phyloP scores from a whole-genome alignment of 176 grass and related monocot genomes.

The Rhynchospora tenuis region DNA sequence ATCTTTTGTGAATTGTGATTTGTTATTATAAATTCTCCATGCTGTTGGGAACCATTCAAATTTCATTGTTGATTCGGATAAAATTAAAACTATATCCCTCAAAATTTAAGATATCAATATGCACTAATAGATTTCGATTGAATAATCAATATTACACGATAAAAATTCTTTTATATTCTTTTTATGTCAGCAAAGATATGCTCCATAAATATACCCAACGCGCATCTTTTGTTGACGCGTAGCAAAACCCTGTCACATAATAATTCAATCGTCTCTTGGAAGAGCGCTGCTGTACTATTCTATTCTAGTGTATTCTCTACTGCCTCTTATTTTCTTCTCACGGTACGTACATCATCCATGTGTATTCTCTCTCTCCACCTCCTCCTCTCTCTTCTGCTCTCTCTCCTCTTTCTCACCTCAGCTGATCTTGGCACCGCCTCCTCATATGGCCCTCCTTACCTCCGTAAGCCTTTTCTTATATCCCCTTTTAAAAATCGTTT shows the following conservation, averaged over 20 bases:
- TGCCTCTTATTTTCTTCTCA: neutral
- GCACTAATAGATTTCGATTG: neutral
- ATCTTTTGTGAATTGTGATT: neutral
- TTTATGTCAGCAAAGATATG: neutral
- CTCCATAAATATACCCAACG: neutral
- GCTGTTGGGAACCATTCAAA: no score
- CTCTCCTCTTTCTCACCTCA: slow-evolving; percentile 4
- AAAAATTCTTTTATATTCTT: neutral
- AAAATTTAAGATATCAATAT: neutral
- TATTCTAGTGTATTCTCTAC: neutral
- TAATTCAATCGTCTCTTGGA: neutral
- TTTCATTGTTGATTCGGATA: no score
- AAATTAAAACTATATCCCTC: neutral
- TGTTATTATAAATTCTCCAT: no score
- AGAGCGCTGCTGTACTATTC: neutral
- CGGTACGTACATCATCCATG: slow-evolving; percentile 2
- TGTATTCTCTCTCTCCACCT: neutral
- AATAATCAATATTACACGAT: neutral
- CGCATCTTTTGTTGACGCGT: no score
- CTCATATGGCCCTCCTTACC: slow-evolving; percentile 40
- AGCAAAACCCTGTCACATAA: neutral
- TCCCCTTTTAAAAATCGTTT: neutral
- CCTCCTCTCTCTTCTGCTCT: neutral
- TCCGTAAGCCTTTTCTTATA: slow-evolving; percentile 32
- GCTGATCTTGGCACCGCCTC: slow-evolving; percentile 47